Conservation (phyloP, 2,329 filamentous ascomycete species). For the Didymella keratinophila region DNA sequence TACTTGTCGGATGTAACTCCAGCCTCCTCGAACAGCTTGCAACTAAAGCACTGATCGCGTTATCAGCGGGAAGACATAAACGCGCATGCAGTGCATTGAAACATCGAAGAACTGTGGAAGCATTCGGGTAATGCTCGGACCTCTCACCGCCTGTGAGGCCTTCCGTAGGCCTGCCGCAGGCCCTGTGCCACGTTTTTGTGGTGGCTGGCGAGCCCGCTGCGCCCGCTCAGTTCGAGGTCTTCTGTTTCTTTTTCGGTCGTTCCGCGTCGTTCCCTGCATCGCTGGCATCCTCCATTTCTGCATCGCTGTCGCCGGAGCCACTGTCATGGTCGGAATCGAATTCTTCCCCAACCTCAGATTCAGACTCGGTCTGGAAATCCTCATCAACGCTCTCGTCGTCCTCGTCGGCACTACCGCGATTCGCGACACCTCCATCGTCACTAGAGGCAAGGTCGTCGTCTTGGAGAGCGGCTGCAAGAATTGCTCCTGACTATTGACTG, state of each 20-base stretch:
- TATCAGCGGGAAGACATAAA: constrained; percentile 20
- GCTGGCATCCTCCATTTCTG: constrained; percentile 69
- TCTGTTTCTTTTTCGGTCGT: constrained; percentile 71
- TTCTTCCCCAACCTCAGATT: constrained; percentile 96
- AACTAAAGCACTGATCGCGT: constrained; percentile 14
- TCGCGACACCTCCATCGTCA: constrained; percentile 74
- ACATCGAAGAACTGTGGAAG: constrained; percentile 32
- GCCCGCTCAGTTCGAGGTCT: constrained; percentile 53
- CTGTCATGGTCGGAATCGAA: constrained; percentile 93
- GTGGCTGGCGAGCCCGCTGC: constrained; percentile 19
- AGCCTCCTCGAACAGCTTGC: constrained; percentile 11
- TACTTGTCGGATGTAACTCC: constrained; percentile 31
- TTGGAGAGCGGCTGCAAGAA: constrained; percentile 81
- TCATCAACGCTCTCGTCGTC: constrained; percentile 96
- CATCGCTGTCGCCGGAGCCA: constrained; percentile 73
- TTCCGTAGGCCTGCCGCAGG: constrained; percentile 5
- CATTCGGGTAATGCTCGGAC: constrained; percentile 29
- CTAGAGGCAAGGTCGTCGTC: constrained; percentile 84
- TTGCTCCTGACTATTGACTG: constrained; percentile 57
- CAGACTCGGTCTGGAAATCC: constrained; percentile 90
- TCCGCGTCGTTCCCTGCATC: constrained; percentile 60
- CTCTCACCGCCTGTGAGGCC: constrained; percentile 22
- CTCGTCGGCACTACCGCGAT: constrained; percentile 92
- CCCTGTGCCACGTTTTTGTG: constrained; percentile 12
- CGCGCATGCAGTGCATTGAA: constrained; percentile 34